Evolutionary conservation across 345 rosid species (phyloP).

Genomic region (Erysimum cheiranthoides): DNA sequence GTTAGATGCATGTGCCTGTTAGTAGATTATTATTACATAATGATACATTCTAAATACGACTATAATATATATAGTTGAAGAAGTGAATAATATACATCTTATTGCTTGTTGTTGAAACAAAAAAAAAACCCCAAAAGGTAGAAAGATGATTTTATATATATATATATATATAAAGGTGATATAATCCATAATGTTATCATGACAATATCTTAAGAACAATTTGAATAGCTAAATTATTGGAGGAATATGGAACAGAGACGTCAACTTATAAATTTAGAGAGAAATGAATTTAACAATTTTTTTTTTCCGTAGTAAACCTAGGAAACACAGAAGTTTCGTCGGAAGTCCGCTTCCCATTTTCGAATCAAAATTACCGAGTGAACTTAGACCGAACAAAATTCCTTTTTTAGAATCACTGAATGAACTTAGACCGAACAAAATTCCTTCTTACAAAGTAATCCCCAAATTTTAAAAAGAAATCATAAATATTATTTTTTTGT

Average conservation of each 20-base stretch:
- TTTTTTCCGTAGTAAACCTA: no score
- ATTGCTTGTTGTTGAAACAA: no score
- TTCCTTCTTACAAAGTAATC: conserved; percentile 18
- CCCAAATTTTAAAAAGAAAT: background rate
- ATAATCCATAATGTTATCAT: conserved; percentile 31
- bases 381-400: conserved; percentile 36
- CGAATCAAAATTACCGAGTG: background rate
- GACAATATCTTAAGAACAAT: conserved; percentile 7
- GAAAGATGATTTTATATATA: background rate
- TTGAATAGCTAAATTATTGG: conserved; percentile 29
- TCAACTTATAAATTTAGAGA: conserved; percentile 24
- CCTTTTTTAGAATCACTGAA: background rate
- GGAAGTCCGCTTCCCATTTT: no score
- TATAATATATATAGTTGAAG: background rate
- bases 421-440: conserved; percentile 39
- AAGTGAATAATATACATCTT: no score
- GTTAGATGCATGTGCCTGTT: background rate
- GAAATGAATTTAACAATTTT: background rate
- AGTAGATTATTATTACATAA: background rate
- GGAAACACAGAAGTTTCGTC: no score
- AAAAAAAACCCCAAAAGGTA: background rate
- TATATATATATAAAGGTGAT: background rate
- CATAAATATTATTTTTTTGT: no score
- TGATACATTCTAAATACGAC: background rate
- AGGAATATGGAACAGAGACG: conserved; percentile 28